A percentile compares a stretch with the other conserved stretches of the same genome.
phyloP scores from a whole-genome alignment of 1,284 basidiomycete genomes.

The Ganoderma meredithae region DNA sequence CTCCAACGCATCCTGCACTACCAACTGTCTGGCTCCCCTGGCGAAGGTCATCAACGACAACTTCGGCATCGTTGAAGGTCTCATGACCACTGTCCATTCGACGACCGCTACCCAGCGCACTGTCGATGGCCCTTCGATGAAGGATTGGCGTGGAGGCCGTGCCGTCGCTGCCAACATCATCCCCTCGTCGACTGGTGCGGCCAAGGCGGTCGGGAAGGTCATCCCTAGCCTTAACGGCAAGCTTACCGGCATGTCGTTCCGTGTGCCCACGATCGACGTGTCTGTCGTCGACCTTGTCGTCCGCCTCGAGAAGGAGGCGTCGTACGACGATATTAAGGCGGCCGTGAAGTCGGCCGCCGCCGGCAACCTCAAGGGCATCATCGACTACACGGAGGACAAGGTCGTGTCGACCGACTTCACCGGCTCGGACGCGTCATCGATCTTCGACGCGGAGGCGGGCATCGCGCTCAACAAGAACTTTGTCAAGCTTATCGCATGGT shows the following conservation, averaged over 20 bases:
- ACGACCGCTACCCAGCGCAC: constrained; percentile 99
- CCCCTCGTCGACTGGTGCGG: constrained; percentile 98
- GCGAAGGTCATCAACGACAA: constrained; percentile 99
- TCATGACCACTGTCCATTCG: constrained; percentile 99
- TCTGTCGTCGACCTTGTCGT: constrained; percentile 98
- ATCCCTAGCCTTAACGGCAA: constrained; percentile 98
- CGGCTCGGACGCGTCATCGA: constrained; percentile 80
- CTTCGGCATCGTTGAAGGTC: constrained; percentile 92
- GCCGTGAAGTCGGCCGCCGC: constrained; percentile 87
- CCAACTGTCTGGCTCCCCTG: constrained; percentile 98
- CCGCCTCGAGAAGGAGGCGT: constrained; percentile 87
- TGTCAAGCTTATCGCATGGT: constrained; percentile 96
- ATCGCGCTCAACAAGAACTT: constrained; percentile 95
- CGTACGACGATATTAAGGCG: constrained; percentile 93
- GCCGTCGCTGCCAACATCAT: constrained; percentile 99
- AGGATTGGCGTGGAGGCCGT: constrained; percentile 98
- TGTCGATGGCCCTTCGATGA: constrained; percentile 95
- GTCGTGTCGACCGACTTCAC: constrained; percentile 97
- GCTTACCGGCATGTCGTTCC: constrained; percentile 97
- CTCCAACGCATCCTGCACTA: constrained; percentile 99
- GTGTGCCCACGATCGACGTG: constrained; percentile 96
- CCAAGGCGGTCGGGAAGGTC: constrained; percentile 99
- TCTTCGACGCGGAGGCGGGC: constrained; percentile 94
- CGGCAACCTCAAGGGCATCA: constrained; percentile 79
- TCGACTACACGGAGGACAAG: constrained; percentile 95